Conservation (phyloP, 148 eudicot genomes). For the Pouteria glomerata region DNA sequence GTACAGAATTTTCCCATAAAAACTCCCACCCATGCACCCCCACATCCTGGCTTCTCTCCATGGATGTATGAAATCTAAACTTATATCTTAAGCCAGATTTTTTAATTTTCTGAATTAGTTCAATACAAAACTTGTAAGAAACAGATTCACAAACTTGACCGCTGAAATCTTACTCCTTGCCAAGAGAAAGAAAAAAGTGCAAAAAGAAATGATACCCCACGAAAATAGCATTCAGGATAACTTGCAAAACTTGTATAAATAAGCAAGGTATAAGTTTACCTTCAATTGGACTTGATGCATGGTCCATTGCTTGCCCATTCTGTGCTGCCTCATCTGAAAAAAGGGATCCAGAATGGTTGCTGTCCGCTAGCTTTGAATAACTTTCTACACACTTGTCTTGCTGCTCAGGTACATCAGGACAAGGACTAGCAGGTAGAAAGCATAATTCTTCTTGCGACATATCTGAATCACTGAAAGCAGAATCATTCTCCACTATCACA, state of each 20-base stretch:
- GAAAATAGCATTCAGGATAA: neutral
- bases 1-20: too few relatives aligned
- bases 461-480: constrained; percentile 84
- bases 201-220: neutral
- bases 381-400: constrained; percentile 46
- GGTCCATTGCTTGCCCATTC: constrained; percentile 56
- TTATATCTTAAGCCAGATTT: neutral
- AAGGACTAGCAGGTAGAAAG: constrained; percentile 72
- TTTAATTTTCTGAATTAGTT: neutral
- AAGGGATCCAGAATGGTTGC: constrained; percentile 62
- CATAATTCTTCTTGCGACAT: constrained; percentile 76
- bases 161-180: neutral
- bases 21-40: too few relatives aligned
- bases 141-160: neutral
- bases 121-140: neutral
- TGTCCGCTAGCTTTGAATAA: constrained; percentile 47
- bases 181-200: too few relatives aligned
- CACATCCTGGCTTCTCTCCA: neutral
- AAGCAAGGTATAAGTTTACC: constrained; percentile 30
- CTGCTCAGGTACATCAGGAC: constrained; percentile 64
- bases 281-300: constrained; percentile 60
- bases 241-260: neutral
- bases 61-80: neutral
- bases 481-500: constrained; percentile 63
- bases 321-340: constrained; percentile 60